A percentile compares a stretch with the other conserved stretches of the same genome.
phyloP scores from a whole-genome alignment of 2,329 filamentous ascomycete species.

The Phyllosticta paracitricarpa region DNA sequence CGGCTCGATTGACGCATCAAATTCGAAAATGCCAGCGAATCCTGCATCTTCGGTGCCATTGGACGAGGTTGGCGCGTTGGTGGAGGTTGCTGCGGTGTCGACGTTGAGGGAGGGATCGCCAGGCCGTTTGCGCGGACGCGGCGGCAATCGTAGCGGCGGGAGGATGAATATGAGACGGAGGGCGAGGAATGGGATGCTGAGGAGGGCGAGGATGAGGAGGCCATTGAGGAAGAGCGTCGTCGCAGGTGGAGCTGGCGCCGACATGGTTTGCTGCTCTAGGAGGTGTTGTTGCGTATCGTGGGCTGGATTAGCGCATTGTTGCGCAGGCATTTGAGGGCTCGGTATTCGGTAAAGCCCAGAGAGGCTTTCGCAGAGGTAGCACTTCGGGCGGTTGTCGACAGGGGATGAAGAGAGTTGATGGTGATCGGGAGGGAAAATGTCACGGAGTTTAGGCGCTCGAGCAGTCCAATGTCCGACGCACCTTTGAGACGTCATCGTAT shows the following conservation, averaged over 20 bases:
- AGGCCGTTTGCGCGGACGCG: background rate
- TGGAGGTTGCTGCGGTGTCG: background rate
- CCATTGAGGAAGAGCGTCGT: slow-evolving; percentile 4
- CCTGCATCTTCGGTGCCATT: slow-evolving; percentile 6
- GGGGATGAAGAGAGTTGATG: background rate
- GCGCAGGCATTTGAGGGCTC: background rate
- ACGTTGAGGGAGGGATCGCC: background rate
- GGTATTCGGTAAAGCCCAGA: background rate
- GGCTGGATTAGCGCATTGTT: background rate
- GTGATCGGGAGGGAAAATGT: background rate
- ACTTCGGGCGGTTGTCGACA: background rate
- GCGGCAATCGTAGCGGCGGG: slow-evolving; percentile 19
- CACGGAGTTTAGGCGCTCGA: background rate
- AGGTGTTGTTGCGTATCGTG: background rate
- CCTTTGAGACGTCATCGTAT: too few species aligned
- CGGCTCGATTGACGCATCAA: slow-evolving; percentile 17
- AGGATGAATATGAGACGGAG: slow-evolving; percentile 33
- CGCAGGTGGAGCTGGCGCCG: background rate
- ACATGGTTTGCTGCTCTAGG: background rate
- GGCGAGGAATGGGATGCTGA: slow-evolving; percentile 23
- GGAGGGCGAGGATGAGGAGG: slow-evolving; percentile 20
- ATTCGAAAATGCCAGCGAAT: slow-evolving; percentile 1
- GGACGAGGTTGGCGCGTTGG: slow-evolving; percentile 7
- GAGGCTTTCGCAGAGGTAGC: background rate
- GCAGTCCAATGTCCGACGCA: background rate